These are phyloP conservation scores for Moniliophthora roreri DNA, from an alignment of 1,284 basidiomycete species.

Conservation along the genomic window DNA sequence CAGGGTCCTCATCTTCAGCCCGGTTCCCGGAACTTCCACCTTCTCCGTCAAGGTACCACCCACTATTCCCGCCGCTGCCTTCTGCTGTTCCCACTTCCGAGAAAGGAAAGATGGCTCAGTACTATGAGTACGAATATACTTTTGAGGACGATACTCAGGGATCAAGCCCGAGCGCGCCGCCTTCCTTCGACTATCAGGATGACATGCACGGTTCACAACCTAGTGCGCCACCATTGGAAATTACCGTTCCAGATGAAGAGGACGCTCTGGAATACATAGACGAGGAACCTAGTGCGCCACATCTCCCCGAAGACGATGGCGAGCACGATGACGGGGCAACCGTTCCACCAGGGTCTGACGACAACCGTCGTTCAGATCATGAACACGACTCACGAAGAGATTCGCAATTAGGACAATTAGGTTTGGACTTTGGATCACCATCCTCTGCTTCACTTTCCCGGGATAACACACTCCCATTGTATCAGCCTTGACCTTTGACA, in stretches of 20 bases:
- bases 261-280: slow-evolving; percentile 12
- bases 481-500: too few relatives aligned
- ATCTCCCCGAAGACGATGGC: too few relatives aligned
- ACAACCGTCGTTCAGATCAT: too few relatives aligned
- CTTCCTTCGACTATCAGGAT: slow-evolving; percentile 34
- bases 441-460: not conserved
- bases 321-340: too few relatives aligned
- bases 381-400: too few relatives aligned
- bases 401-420: too few relatives aligned
- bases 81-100: slow-evolving; percentile 34
- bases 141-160: slow-evolving; percentile 6
- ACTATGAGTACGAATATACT: slow-evolving; percentile 38
- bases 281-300: slow-evolving; percentile 14
- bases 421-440: slow-evolving; percentile 1
- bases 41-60: slow-evolving; percentile 4
- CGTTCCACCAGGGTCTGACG: too few relatives aligned
- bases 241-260: slow-evolving; percentile 8
- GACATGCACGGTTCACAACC: slow-evolving; percentile 36
- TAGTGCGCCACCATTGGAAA: slow-evolving; percentile 46
- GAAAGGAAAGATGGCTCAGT: slow-evolving; percentile 38
- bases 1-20: not conserved
- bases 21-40: not conserved
- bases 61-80: slow-evolving; percentile 19
- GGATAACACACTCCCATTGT: too few relatives aligned
- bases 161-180: not conserved